Evolutionary conservation across 2,329 filamentous ascomycete genomes (phyloP), one percentile per base, ranked within the genome.

Genomic region (Akanthomyces uredinophilus): DNA sequence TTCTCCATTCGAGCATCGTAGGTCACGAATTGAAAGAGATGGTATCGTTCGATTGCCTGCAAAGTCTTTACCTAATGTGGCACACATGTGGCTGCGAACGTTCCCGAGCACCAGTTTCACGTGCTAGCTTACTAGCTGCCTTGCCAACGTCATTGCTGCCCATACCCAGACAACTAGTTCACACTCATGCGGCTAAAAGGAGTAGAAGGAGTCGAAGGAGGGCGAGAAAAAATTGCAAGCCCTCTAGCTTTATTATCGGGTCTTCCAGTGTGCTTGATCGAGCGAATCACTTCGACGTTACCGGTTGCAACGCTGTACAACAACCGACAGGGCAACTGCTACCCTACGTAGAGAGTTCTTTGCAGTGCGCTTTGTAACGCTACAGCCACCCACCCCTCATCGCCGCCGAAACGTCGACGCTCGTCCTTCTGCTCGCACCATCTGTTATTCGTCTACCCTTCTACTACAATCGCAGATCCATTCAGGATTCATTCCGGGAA

Each of bases 371-470:
- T 29, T 13, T 39, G 44, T 35, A 37, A 51, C 46, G 46, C 35
- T 29, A 59, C 56, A 43, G 56, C 56, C 46, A 59, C 46, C 55
- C 13, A 47, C 43, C 54, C 54, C 43, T 41, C 20, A n/a, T 13
- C 27, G 41, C 43, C 16, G 22, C 7, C 24, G 29, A 3, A 4
- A 32, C 22, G 32, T 37, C 46, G 41, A 16, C 22, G 14, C 54
- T 57, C 29, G 54, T 20, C 18, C n/a, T 8, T 35, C 24, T 59
- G 8, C 14, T 24, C 11, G 14, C 35, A 29, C 5, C 35, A 29
- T 35, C 56, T 16, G 20, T n/a, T n/a, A n/a, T n/a, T n/a, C n/a
- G n/a, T n/a, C 8, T 11, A 18, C 27, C n/a, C 11, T 1, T 37
- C 43, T 35, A n/a, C n/a, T 47, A 22, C 29, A 22, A 24, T 44